A percentile compares a stretch with the other conserved stretches of the same genome.
These are phyloP conservation scores for Gaertneriomyces semiglobifer DNA, from an alignment of 192 early-diverging fungal species.

Conservation along the genomic window DNA sequence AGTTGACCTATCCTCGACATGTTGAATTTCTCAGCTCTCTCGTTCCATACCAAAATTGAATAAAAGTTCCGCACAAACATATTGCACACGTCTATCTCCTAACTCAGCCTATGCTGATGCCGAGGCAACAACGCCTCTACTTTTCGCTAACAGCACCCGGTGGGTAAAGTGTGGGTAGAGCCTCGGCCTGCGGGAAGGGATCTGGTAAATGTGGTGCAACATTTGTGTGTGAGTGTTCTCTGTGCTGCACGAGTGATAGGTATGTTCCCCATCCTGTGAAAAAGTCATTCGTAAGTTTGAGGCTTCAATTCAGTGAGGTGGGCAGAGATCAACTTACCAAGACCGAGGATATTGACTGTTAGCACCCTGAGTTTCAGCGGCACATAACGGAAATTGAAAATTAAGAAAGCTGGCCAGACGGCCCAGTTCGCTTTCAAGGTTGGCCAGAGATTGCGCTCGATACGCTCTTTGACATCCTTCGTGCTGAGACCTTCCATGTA, in stretches of 20 bases:
- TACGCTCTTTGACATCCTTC: slow-evolving; percentile 14
- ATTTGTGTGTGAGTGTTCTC: slow-evolving; percentile 21
- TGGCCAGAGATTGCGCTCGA: slow-evolving; percentile 27
- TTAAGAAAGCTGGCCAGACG: slow-evolving; percentile 27
- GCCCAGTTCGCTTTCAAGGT: slow-evolving; percentile 32
- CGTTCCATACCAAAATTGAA: no score
- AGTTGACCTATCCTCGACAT: no score
- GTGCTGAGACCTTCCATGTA: slow-evolving; percentile 13
- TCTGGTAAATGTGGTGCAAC: slow-evolving; percentile 19
- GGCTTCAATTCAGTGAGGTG: background rate
- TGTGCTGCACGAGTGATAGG: slow-evolving; percentile 30
- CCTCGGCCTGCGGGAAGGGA: slow-evolving; percentile 16
- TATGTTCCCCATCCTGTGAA: slow-evolving; percentile 32
- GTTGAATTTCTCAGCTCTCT: no score
- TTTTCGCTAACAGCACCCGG: slow-evolving; percentile 24
- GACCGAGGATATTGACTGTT: slow-evolving; percentile 25
- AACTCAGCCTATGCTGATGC: no score
- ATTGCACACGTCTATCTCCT: no score
- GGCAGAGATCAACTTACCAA: slow-evolving; percentile 8
- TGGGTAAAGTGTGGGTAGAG: slow-evolving; percentile 26
- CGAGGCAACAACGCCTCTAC: no score
- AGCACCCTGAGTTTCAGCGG: slow-evolving; percentile 26
- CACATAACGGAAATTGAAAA: slow-evolving; percentile 28
- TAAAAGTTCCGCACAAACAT: no score
- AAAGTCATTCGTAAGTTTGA: background rate